These are phyloP conservation scores for Solanum arcanum DNA, from an alignment of 257 asterid species.

Conservation along the genomic window DNA sequence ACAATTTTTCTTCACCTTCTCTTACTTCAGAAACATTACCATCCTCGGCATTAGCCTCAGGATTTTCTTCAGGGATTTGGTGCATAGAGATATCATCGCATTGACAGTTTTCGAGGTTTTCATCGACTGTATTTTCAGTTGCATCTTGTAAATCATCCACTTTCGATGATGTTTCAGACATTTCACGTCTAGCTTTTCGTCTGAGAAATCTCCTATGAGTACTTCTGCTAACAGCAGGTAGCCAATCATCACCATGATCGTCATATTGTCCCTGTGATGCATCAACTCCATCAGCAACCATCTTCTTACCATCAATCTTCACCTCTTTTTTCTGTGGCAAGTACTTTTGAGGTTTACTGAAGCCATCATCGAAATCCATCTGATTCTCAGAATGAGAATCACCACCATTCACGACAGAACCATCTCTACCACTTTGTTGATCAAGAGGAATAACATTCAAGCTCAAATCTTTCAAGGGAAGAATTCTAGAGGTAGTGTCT, in stretches of 20 bases:
- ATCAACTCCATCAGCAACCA: conserved; percentile 83
- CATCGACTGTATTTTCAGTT: conserved; percentile 24
- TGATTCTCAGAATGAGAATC: conserved; percentile 27
- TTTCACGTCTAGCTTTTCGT: conserved; percentile 83
- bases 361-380: conserved; percentile 26
- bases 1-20: conserved; percentile 28
- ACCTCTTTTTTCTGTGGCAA: conserved; percentile 47
- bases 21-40: conserved; percentile 1
- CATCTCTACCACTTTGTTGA: conserved; percentile 27
- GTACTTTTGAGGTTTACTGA: conserved; percentile 36
- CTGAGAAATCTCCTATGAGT: conserved; percentile 85
- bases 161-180: conserved; percentile 29
- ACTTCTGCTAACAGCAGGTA: conserved; percentile 87
- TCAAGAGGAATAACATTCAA: conserved; percentile 30
- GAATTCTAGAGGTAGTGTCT: conserved; percentile 50
- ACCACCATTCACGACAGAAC: conserved; percentile 26
- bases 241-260: conserved; percentile 64
- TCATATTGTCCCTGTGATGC: conserved; percentile 76
- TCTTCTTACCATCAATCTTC: conserved; percentile 69
- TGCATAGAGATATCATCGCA: conserved; percentile 38
- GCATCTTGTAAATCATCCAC: conserved; percentile 23
- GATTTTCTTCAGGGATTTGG: conserved; percentile 26
- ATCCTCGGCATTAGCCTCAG: conserved; percentile 5
- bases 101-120: conserved; percentile 22
- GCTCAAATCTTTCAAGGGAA: conserved; percentile 61